These are phyloP conservation scores for Aspergillus felis DNA, from an alignment of 2,329 filamentous ascomycete species.

Conservation along the genomic window DNA sequence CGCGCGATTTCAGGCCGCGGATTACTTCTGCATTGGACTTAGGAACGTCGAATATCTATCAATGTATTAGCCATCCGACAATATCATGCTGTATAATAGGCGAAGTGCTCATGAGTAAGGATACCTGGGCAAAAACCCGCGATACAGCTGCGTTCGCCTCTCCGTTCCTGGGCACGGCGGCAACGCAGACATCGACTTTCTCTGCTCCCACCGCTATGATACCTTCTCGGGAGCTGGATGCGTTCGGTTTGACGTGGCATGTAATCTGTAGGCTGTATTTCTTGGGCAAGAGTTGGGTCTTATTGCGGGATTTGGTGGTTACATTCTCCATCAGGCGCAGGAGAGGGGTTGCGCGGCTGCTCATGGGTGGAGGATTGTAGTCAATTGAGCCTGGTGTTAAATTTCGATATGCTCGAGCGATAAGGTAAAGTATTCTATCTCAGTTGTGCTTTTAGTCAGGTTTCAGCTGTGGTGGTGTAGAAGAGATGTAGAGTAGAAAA, in stretches of 20 bases:
- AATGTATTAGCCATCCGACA: not conserved
- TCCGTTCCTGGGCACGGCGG: constrained; percentile 62
- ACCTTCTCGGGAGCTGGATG: constrained; percentile 59
- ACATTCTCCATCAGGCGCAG: constrained; percentile 11
- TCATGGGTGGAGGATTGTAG: not conserved
- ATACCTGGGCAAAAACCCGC: constrained; percentile 58
- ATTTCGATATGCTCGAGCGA: not conserved
- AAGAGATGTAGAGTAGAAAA: not conserved
- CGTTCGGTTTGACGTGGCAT: constrained; percentile 66
- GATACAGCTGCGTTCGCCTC: constrained; percentile 67
- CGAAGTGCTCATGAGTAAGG: not conserved
- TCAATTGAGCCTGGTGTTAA: not conserved
- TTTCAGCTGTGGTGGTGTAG: not conserved
- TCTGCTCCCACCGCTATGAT: constrained; percentile 55
- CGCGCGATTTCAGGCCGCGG: constrained; percentile 60
- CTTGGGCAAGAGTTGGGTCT: not conserved
- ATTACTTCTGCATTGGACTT: constrained; percentile 62
- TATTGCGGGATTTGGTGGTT: constrained; percentile 6
- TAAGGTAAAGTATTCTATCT: not conserved
- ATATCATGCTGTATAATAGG: not conserved
- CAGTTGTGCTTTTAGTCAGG: not conserved
- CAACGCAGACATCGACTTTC: constrained; percentile 61
- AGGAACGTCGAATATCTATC: constrained; percentile 55
- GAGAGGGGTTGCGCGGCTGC: constrained; percentile 4
- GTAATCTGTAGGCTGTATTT: constrained; percentile 52